Evolutionary conservation across 225 moss, liverwort and hornwort species (phyloP).

Genomic region (Ulota crispa): DNA sequence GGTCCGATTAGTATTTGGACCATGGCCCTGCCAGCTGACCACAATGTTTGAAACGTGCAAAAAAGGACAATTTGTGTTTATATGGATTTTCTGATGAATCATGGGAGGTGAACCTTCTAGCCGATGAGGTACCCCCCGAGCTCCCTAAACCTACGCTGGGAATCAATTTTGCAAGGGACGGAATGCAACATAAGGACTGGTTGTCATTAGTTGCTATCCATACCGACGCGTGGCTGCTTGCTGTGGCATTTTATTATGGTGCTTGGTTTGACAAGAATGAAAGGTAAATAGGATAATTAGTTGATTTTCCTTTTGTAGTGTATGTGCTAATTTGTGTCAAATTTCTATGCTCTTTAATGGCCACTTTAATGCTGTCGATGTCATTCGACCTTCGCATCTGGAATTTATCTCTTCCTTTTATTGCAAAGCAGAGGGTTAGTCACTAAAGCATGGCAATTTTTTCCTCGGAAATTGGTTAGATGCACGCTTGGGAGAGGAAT

Average conservation of each 20-base stretch:
- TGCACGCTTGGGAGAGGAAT: not conserved
- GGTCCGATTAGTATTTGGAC: not conserved
- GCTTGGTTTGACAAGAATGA: conserved; percentile 48
- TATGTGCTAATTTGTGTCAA: not conserved
- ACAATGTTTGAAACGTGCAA: conserved; percentile 18
- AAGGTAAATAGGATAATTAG: conserved; percentile 26
- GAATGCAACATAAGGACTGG: conserved; percentile 53
- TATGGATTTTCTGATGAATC: conserved; percentile 48
- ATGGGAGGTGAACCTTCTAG: conserved; percentile 46
- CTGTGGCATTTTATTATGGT: conserved; percentile 42
- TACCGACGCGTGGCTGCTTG: conserved; percentile 48
- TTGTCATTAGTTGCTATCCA: conserved; percentile 43
- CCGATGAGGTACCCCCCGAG: conserved; percentile 47
- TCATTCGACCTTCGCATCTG: not conserved
- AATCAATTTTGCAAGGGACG: conserved; percentile 48
- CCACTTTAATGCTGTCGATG: not conserved
- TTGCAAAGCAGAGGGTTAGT: not conserved
- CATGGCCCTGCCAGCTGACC: not conserved
- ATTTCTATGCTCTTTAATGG: not conserved
- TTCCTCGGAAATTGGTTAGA: not conserved
- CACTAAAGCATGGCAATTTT: not conserved
- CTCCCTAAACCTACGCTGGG: conserved; percentile 47
- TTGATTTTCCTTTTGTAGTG: not conserved
- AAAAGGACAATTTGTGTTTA: conserved; percentile 47
- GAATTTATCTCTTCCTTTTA: not conserved